These are phyloP conservation scores for Pulveroboletus sp. DNA, from an alignment of 1,284 basidiomycete genomes.

Conservation along the genomic window DNA sequence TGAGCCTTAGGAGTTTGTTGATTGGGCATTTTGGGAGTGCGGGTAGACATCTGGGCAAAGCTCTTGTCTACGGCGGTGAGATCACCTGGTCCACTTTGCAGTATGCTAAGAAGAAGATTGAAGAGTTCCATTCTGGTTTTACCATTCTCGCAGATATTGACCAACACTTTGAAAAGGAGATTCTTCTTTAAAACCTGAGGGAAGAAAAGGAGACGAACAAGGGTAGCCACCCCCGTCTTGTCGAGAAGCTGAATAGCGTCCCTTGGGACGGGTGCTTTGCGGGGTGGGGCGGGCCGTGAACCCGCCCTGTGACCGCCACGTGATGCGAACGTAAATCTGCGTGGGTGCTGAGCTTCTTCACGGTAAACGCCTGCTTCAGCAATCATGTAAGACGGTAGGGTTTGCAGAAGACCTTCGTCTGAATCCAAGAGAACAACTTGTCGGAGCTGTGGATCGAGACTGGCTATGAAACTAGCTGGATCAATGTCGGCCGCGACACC, in stretches of 20 bases:
- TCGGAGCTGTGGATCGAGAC: constrained; percentile 81
- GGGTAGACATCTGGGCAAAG: constrained; percentile 89
- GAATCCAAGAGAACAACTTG: constrained; percentile 87
- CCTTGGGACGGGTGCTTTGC: constrained; percentile 58
- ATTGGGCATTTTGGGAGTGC: constrained; percentile 56
- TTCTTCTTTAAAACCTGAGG: constrained; percentile 89
- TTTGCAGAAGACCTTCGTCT: constrained; percentile 80
- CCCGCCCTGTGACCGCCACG: constrained; percentile 40
- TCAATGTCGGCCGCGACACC: constrained; percentile 74
- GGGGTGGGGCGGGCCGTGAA: constrained; percentile 40
- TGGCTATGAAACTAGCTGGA: constrained; percentile 85
- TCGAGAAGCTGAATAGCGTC: constrained; percentile 96
- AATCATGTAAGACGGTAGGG: constrained; percentile 79
- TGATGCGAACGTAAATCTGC: constrained; percentile 39
- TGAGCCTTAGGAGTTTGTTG: constrained; percentile 64
- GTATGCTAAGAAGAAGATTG: constrained; percentile 87
- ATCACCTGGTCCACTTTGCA: constrained; percentile 95
- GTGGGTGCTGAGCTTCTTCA: constrained; percentile 45
- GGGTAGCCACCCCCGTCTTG: constrained; percentile 84
- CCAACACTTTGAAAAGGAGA: constrained; percentile 86
- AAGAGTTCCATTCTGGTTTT: constrained; percentile 92
- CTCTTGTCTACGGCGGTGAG: constrained; percentile 90
- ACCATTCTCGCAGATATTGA: constrained; percentile 94
- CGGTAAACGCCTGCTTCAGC: constrained; percentile 77
- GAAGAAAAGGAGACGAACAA: constrained; percentile 95